phyloP scores from a whole-genome alignment of 768 basidiomycete species.

The Omphalotus guepiniiformis region DNA sequence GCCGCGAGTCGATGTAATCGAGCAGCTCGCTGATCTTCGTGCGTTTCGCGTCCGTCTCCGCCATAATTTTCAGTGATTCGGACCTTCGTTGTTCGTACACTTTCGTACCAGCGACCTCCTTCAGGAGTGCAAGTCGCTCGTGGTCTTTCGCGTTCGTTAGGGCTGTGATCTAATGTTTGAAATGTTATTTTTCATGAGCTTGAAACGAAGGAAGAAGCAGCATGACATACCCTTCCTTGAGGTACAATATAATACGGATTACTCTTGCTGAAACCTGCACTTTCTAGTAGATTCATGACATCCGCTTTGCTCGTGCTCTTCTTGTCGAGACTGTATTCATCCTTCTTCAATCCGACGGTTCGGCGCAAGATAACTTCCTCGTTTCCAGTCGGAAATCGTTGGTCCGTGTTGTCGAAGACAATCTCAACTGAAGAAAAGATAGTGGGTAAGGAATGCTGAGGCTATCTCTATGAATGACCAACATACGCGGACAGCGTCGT shows the following conservation, averaged over 20 bases:
- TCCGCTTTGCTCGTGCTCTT: conserved; percentile 96
- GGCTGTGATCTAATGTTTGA: conserved; percentile 72
- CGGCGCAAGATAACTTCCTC: conserved; percentile 85
- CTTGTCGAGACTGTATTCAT: conserved; percentile 95
- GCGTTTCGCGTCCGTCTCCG: conserved; percentile 92
- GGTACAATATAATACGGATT: conserved; percentile 99
- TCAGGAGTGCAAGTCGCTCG: conserved; percentile 89
- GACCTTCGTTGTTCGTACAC: conserved; percentile 93
- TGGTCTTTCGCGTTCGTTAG: conserved; percentile 96
- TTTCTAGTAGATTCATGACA: conserved; percentile 95
- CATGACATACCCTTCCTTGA: conserved; percentile 79
- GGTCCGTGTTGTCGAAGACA: conserved; percentile 92
- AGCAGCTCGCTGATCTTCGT: conserved; percentile 88
- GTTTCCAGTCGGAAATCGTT: conserved; percentile 88
- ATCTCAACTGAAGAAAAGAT: conserved; percentile 64
- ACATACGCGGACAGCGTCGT: conserved; percentile 90
- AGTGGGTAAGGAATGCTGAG: neutral
- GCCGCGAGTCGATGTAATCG: conserved; percentile 84
- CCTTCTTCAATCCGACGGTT: conserved; percentile 97
- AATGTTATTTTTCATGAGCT: conserved; percentile 3
- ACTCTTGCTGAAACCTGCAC: conserved; percentile 95
- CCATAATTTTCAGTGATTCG: conserved; percentile 95
- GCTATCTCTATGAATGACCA: conserved; percentile 43
- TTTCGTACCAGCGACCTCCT: conserved; percentile 97
- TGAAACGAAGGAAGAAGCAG: neutral